Evolutionary conservation across 306 rosid genomes (phyloP), one percentile per base, ranked within the genome.

Genomic region (Chamaecrista fasciculata): DNA sequence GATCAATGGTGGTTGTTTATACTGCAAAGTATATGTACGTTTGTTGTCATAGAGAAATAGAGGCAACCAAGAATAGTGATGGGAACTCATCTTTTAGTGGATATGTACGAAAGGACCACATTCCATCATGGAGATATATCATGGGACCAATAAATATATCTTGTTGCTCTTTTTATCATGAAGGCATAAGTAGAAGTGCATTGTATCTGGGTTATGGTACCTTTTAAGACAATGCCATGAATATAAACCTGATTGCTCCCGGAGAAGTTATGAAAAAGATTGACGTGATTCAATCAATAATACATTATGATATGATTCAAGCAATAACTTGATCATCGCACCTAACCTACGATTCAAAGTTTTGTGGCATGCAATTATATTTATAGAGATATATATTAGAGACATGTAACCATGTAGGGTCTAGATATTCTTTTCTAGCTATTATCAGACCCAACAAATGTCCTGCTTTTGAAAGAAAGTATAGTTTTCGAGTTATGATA

Each of bases 21-120:
- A 39, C 39, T 4, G 36, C 11, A n/a, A 42, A 42, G n/a, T 73
- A 47, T 46, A 20, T 12, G 15, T 43, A 59, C 16, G 0, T 21
- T 48, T 59, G 49, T 8, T 48, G 60, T 12, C 52, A 50, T n/a
- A 3, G 36, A 39, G 31, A 72, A 49, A 3, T 49, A 39, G 31
- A 72, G 37, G 50, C 60, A 20, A 74, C 21, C 11, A 4, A 44
- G 51, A 67, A 50, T 20, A 9, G 49, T 6, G 16, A 53, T 8
- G 63, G 59, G 52, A 57, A 47, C 50, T 24, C 52, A 67, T 57
- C 23, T 75, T 65, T 43, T 29, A 57, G 62, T 58, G 53, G 62
- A 58, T 57, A 24, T 24, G 68, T 56, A 56, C 37, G 43, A 33
- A 19, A 34, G 68, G 62, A 58, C 62, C 51, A 47, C 69, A 14